Evolutionary conservation across 169 alveolate genomes (phyloP).

Genomic region (Cryptosporidium meleagridis): DNA sequence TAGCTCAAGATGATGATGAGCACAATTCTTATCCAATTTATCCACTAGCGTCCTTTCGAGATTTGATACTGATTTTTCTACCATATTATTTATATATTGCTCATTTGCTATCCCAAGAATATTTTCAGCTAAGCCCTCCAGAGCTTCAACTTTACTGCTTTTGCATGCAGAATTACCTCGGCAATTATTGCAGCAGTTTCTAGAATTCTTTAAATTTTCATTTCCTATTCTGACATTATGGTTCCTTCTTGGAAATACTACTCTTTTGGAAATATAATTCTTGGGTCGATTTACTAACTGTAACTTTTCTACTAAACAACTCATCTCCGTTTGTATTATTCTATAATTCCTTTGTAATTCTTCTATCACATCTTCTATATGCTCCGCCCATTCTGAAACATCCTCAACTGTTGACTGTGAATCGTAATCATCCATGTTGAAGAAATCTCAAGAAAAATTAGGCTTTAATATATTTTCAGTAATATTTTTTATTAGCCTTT

Average conservation of each 20-base stretch:
- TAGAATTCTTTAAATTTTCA: slow-evolving; percentile 27
- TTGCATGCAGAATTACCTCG: background rate
- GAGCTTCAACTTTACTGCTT: background rate
- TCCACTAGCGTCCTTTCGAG: slow-evolving; percentile 31
- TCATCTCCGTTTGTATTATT: slow-evolving; percentile 70
- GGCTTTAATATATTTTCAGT: background rate
- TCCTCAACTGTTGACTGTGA: slow-evolving; percentile 69
- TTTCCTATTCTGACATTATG: background rate
- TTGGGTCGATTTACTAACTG: slow-evolving; percentile 26
- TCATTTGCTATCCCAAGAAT: slow-evolving; percentile 18
- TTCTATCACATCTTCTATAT: slow-evolving; percentile 72
- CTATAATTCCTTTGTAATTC: slow-evolving; percentile 63
- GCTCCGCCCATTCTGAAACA: slow-evolving; percentile 76
- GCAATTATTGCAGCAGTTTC: slow-evolving; percentile 30
- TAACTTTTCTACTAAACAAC: slow-evolving; percentile 44
- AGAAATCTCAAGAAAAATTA: background rate
- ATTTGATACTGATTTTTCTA: background rate
- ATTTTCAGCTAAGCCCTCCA: slow-evolving; percentile 14
- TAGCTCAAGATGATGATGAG: slow-evolving; percentile 35
- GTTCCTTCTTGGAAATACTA: slow-evolving; percentile 10
- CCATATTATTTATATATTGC: slow-evolving; percentile 38
- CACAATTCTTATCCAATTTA: slow-evolving; percentile 18
- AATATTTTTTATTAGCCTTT: background rate
- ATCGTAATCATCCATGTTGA: slow-evolving; percentile 42
- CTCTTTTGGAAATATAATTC: slow-evolving; percentile 53